Evolutionary conservation across 2,329 filamentous ascomycete species (phyloP).

Genomic region (Pleoardoris graminearum): DNA sequence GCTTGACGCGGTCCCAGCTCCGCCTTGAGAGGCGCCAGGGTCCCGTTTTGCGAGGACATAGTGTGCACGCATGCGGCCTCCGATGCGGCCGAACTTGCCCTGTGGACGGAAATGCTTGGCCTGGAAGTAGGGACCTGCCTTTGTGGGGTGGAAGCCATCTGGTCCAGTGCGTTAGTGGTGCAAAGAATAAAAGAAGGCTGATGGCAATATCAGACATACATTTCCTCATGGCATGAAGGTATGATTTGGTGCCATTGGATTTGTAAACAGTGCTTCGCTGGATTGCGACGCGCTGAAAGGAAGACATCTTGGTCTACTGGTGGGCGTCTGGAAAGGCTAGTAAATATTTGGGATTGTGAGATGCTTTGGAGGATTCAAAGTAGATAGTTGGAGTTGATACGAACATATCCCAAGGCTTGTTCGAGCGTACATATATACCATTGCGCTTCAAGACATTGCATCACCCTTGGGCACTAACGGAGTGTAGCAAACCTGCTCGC

Average conservation of each 20-base stretch:
- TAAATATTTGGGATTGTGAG: neutral
- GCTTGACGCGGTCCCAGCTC: neutral
- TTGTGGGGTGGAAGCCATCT: conserved; percentile 31
- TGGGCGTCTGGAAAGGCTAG: neutral
- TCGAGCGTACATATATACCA: too few species aligned
- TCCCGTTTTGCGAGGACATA: conserved; percentile 23
- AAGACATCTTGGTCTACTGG: conserved; percentile 15
- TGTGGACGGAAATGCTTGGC: conserved; percentile 24
- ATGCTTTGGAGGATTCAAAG: neutral
- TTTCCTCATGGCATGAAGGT: conserved; percentile 24
- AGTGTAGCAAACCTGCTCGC: too few species aligned
- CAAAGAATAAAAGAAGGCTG: neutral
- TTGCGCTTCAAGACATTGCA: too few species aligned
- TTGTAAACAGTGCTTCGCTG: conserved; percentile 24
- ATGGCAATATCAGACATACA: conserved; percentile 7
- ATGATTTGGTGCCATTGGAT: conserved; percentile 21
- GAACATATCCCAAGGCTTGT: too few species aligned
- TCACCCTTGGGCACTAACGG: too few species aligned
- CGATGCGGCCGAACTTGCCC: conserved; percentile 26
- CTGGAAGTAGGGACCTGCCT: conserved; percentile 29
- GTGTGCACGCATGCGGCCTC: conserved; percentile 27
- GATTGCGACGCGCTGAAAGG: conserved; percentile 22
- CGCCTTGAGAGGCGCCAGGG: conserved; percentile 1
- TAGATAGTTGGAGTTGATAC: neutral
- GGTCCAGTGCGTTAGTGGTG: neutral